Percentiles rank a stretch among this genome's conserved stretches.
phyloP scores from a whole-genome alignment of 805 yeast genomes.

The Cyberlindnera meyerae region DNA sequence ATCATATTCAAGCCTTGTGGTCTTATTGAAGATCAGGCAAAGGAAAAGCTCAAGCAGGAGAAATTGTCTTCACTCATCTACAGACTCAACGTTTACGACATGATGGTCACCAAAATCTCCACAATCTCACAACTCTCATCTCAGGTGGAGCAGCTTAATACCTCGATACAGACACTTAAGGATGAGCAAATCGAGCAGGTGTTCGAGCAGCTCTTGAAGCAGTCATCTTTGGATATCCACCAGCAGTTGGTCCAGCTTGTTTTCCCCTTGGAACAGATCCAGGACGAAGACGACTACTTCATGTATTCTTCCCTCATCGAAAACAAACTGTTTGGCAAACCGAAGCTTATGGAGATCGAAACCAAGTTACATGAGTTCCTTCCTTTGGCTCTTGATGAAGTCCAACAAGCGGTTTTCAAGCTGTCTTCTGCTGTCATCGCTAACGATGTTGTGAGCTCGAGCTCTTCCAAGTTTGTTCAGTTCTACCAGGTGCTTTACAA shows the following conservation, averaged over 20 bases:
- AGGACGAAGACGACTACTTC: constrained; percentile 53
- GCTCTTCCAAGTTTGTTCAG: constrained; percentile 44
- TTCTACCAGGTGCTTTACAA: constrained; percentile 34
- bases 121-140: constrained; percentile 33
- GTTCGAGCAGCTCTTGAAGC: constrained; percentile 41
- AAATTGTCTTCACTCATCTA: constrained; percentile 33
- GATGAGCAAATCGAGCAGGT: constrained; percentile 40
- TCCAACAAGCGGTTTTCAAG: constrained; percentile 52
- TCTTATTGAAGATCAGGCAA: constrained; percentile 25
- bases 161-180: constrained; percentile 31
- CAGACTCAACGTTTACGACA: constrained; percentile 56
- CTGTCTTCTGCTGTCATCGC: constrained; percentile 61
- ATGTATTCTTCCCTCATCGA: constrained; percentile 63
- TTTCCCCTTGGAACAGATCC: constrained; percentile 48
- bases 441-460: constrained; percentile 46
- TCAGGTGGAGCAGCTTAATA: constrained; percentile 33
- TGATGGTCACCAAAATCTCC: constrained; percentile 49
- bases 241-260: constrained; percentile 67
- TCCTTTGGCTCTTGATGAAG: constrained; percentile 57
- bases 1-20: constrained; percentile 39
- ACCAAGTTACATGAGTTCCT: constrained; percentile 44
- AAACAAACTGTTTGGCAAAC: constrained; percentile 48
- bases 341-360: constrained; percentile 40
- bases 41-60: constrained; percentile 18
- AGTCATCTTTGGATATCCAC: constrained; percentile 52